Evolutionary conservation across 805 yeast genomes (phyloP).

Genomic region (Priceomyces melissophilus): DNA sequence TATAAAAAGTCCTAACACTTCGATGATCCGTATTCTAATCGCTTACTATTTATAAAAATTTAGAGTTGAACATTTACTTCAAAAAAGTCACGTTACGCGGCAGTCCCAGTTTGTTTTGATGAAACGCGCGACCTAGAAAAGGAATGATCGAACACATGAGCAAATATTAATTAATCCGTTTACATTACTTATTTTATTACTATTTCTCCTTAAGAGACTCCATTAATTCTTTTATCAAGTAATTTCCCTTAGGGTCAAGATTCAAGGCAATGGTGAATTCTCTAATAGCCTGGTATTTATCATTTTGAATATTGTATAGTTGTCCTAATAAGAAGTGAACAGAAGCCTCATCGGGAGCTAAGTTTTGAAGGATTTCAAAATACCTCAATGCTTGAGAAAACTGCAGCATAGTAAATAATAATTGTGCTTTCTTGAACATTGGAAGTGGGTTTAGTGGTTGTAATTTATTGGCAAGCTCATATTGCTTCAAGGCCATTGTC

Average conservation of each 20-base stretch:
- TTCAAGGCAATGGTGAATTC: slow-evolving; percentile 87
- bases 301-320: slow-evolving; percentile 70
- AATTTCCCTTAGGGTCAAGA: slow-evolving; percentile 89
- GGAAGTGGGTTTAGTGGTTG: slow-evolving; percentile 88
- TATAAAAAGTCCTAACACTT: too few species aligned
- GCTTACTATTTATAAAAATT: too few species aligned
- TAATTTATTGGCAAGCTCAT: slow-evolving; percentile 74
- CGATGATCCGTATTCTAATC: too few species aligned
- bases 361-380: slow-evolving; percentile 64
- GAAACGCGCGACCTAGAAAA: too few species aligned
- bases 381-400: slow-evolving; percentile 70
- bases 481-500: slow-evolving; percentile 74
- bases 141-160: too few species aligned
- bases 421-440: slow-evolving; percentile 82
- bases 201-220: slow-evolving; percentile 43
- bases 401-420: slow-evolving; percentile 65
- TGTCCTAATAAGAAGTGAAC: slow-evolving; percentile 90
- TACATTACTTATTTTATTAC: not conserved
- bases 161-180: too few species aligned
- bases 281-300: slow-evolving; percentile 72
- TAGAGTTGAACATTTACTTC: too few species aligned
- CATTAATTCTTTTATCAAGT: slow-evolving; percentile 79
- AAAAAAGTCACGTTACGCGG: too few species aligned
- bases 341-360: slow-evolving; percentile 93
- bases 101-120: too few species aligned